These are phyloP conservation scores for Diospyros lotus DNA, from an alignment of 148 eudicot species.

Conservation along the genomic window DNA sequence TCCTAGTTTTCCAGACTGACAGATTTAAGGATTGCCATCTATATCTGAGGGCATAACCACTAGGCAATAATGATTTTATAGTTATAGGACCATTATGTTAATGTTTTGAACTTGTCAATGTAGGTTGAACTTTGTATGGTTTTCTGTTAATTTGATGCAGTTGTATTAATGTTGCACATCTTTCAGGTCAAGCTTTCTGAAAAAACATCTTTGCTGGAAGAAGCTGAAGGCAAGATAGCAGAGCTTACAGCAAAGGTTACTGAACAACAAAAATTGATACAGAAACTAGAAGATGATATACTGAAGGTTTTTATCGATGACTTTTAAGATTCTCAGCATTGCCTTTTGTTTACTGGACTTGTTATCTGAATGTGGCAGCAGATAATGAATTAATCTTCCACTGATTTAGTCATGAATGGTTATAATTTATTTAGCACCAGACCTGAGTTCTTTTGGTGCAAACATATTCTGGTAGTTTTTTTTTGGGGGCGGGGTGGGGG, in stretches of 20 bases:
- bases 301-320: slow-evolving; percentile 50
- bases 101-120: slow-evolving; percentile 1
- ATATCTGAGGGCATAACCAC: background rate
- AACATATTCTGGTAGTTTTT: background rate
- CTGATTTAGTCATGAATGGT: background rate
- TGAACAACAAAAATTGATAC: slow-evolving; percentile 84
- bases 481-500: no score
- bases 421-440: slow-evolving; percentile 8
- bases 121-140: background rate
- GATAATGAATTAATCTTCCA: background rate
- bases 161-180: background rate
- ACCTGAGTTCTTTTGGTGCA: background rate
- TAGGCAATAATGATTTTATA: background rate
- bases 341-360: background rate
- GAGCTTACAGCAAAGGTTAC: slow-evolving; percentile 64
- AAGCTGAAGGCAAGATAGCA: slow-evolving; percentile 70
- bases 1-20: background rate
- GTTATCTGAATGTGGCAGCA: background rate
- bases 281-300: slow-evolving; percentile 99
- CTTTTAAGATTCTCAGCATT: background rate
- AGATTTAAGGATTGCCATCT: background rate
- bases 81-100: background rate
- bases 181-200: slow-evolving; percentile 88
- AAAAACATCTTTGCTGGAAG: slow-evolving; percentile 66
- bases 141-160: background rate